These are phyloP conservation scores for Emergomyces africanus DNA, from an alignment of 2,329 filamentous ascomycete species.

Conservation along the genomic window DNA sequence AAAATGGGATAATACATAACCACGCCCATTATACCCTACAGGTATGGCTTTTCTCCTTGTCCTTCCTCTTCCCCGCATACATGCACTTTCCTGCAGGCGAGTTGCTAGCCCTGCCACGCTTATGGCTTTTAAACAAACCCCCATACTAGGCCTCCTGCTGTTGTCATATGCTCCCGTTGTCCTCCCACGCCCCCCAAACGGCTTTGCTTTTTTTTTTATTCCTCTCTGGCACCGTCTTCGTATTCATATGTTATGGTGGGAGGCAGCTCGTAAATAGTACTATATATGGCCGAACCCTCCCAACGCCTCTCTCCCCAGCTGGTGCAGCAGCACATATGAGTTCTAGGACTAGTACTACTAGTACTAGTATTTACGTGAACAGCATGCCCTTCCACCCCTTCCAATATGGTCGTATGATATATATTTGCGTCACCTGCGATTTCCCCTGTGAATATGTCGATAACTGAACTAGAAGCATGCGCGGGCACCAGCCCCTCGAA, in stretches of 20 bases:
- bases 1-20: not conserved
- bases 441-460: not conserved
- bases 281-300: not conserved
- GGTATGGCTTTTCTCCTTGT: not conserved
- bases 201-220: not conserved
- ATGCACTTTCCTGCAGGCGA: not conserved
- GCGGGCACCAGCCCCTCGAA: not conserved
- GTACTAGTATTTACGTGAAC: not conserved
- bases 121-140: not conserved
- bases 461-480: not conserved
- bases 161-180: not conserved
- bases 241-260: not conserved
- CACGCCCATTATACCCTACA: not conserved
- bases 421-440: not conserved
- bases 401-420: not conserved
- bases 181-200: not conserved
- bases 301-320: not conserved
- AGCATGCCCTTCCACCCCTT: not conserved
- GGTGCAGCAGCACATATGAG: not conserved
- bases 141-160: not conserved
- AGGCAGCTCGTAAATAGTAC: no score
- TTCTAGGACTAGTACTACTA: no score
- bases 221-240: not conserved
- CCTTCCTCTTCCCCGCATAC: not conserved
- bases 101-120: not conserved